These are phyloP conservation scores for Irpex sp. DNA, from an alignment of 1,284 basidiomycete genomes.

Conservation along the genomic window DNA sequence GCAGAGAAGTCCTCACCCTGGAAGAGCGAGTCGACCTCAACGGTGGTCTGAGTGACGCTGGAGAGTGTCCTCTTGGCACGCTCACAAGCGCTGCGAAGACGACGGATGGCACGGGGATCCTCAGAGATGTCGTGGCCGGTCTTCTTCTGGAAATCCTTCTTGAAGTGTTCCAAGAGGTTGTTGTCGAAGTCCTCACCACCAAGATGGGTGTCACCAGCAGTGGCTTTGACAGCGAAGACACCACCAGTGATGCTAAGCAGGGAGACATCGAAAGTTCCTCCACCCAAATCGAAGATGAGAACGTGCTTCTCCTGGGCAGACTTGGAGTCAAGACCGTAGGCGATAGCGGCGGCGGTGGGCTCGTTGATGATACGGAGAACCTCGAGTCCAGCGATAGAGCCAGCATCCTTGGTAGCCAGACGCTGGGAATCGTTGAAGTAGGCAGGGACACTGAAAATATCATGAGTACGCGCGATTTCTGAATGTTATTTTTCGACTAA, in stretches of 20 bases:
- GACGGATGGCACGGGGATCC: slow-evolving; percentile 92
- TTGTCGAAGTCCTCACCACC: slow-evolving; percentile 99
- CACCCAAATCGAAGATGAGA: slow-evolving; percentile 99
- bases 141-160: slow-evolving; percentile 98
- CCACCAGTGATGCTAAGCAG: slow-evolving; percentile 95
- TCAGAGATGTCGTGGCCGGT: slow-evolving; percentile 96
- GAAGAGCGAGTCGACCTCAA: slow-evolving; percentile 98
- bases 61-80: slow-evolving; percentile 99
- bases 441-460: slow-evolving; percentile 74
- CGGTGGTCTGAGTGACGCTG: slow-evolving; percentile 95
- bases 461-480: not conserved
- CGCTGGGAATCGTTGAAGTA: slow-evolving; percentile 99
- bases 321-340: slow-evolving; percentile 90
- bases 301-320: slow-evolving; percentile 95
- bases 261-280: slow-evolving; percentile 99
- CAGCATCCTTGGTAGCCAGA: slow-evolving; percentile 94
- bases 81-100: slow-evolving; percentile 96
- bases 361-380: slow-evolving; percentile 98
- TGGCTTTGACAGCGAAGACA: slow-evolving; percentile 97
- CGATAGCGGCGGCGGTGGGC: slow-evolving; percentile 93
- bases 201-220: slow-evolving; percentile 97
- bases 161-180: slow-evolving; percentile 95
- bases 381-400: slow-evolving; percentile 89
- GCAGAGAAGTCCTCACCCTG: slow-evolving; percentile 95
- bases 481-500: slow-evolving; percentile 32